phyloP scores from a whole-genome alignment of 1,284 basidiomycete species.

The Volvariella surrecta region DNA sequence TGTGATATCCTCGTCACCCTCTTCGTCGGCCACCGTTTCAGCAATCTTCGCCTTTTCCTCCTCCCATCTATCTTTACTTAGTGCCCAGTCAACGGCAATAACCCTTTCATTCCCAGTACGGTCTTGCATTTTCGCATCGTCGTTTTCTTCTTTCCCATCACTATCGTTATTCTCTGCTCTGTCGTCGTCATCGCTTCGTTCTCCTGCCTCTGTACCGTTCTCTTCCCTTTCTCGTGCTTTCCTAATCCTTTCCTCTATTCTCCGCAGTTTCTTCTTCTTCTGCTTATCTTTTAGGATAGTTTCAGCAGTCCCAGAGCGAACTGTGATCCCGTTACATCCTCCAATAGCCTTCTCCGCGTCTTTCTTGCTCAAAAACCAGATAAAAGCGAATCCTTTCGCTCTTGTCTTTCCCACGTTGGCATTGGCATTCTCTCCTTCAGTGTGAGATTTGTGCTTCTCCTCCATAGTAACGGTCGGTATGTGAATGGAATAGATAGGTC shows the following conservation, averaged over 20 bases:
- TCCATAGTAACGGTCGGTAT: slow-evolving; percentile 42
- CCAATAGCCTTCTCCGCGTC: slow-evolving; percentile 85
- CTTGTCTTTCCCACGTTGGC: slow-evolving; percentile 23
- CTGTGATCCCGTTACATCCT: slow-evolving; percentile 73
- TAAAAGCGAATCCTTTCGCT: slow-evolving; percentile 88
- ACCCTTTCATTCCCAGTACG: slow-evolving; percentile 43
- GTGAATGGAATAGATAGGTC: slow-evolving; percentile 82
- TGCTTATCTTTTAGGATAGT: slow-evolving; percentile 64
- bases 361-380: slow-evolving; percentile 86
- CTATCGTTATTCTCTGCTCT: slow-evolving; percentile 28
- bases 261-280: slow-evolving; percentile 61
- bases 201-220: slow-evolving; percentile 21
- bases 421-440: not conserved
- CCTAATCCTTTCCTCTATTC: slow-evolving; percentile 36
- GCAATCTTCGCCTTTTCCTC: slow-evolving; percentile 61
- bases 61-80: slow-evolving; percentile 92
- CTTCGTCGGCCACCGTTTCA: slow-evolving; percentile 21
- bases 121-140: slow-evolving; percentile 24
- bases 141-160: slow-evolving; percentile 23
- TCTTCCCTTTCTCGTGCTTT: slow-evolving; percentile 23
- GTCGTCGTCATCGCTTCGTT: slow-evolving; percentile 25
- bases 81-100: slow-evolving; percentile 94
- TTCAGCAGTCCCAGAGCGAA: slow-evolving; percentile 62
- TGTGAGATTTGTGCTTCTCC: slow-evolving; percentile 5
- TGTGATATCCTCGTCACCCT: slow-evolving; percentile 27